Conservation (phyloP, 1,284 basidiomycete species). For the Neonothopanus nambi region DNA sequence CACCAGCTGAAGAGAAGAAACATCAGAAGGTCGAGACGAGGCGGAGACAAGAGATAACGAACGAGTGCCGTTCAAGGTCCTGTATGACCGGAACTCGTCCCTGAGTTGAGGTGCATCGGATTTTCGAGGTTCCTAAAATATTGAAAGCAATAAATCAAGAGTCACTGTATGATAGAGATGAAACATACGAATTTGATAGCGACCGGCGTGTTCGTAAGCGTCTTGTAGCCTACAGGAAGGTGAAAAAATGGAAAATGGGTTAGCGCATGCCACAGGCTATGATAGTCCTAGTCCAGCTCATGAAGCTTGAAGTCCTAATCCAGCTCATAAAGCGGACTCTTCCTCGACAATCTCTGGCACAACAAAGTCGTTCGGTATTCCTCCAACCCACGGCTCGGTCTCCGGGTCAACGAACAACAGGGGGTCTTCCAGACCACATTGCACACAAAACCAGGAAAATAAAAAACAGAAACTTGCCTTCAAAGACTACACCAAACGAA, state of each 20-base stretch:
- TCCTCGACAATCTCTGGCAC: not conserved
- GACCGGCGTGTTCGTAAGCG: constrained; percentile 87
- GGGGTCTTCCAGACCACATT: not conserved
- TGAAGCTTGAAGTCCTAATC: too few species aligned
- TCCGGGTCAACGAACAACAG: not conserved
- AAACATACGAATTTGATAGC: constrained; percentile 94
- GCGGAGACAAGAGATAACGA: constrained; percentile 37
- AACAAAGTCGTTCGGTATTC: not conserved
- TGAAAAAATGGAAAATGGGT: too few species aligned
- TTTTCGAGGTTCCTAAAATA: constrained; percentile 89
- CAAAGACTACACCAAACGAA: constrained; percentile 82
- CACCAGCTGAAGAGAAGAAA: constrained; percentile 62
- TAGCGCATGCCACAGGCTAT: too few species aligned
- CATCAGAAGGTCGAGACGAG: constrained; percentile 17
- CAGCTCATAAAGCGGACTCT: not conserved
- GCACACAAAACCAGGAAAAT: not conserved
- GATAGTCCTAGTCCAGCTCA: too few species aligned
- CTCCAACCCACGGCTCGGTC: not conserved
- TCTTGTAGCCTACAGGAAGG: constrained; percentile 83
- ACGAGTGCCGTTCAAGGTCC: constrained; percentile 93
- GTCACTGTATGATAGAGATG: constrained; percentile 5
- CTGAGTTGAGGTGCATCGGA: constrained; percentile 96
- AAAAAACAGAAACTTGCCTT: constrained; percentile 47
- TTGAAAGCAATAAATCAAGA: constrained; percentile 16
- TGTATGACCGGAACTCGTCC: constrained; percentile 97